phyloP scores from a whole-genome alignment of 441 rosid genomes.

The Pelargonium myrrhifolium region DNA sequence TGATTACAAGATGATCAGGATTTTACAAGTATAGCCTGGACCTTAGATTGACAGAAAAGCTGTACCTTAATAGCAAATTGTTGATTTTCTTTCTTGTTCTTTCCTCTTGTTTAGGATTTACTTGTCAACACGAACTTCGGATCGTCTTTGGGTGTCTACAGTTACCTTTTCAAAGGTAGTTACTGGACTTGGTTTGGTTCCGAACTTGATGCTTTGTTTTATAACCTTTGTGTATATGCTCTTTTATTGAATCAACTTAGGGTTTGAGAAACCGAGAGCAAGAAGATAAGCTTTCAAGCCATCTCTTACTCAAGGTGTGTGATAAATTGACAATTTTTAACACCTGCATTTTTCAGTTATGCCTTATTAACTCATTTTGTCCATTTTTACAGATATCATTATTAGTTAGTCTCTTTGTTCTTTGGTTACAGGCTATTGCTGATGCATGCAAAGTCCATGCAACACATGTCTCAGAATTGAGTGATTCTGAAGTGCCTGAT shows the following conservation, averaged over 20 bases:
- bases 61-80: background rate
- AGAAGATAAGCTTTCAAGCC: slow-evolving; percentile 79
- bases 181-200: slow-evolving; percentile 6
- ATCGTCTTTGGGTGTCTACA: slow-evolving; percentile 46
- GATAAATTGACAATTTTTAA: background rate
- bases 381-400: background rate
- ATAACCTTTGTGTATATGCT: slow-evolving; percentile 7
- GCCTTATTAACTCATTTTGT: background rate
- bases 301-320: slow-evolving; percentile 57
- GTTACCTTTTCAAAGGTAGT: slow-evolving; percentile 69
- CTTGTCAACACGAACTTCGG: slow-evolving; percentile 65
- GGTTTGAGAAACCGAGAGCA: slow-evolving; percentile 65
- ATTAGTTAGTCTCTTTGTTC: slow-evolving; percentile 12
- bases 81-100: slow-evolving; percentile 4
- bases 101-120: slow-evolving; percentile 42
- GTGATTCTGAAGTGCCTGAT: slow-evolving; percentile 45
- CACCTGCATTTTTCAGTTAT: background rate
- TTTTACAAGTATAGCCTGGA: no score
- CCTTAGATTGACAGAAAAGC: background rate
- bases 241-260: slow-evolving; percentile 26
- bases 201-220: background rate
- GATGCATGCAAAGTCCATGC: slow-evolving; percentile 63
- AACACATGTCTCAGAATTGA: slow-evolving; percentile 41
- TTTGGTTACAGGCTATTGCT: slow-evolving; percentile 63
- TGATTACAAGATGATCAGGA: background rate